phyloP scores from a whole-genome alignment of 2,329 filamentous ascomycete genomes.

The Xenosphaeropsis pyriputrescens region DNA sequence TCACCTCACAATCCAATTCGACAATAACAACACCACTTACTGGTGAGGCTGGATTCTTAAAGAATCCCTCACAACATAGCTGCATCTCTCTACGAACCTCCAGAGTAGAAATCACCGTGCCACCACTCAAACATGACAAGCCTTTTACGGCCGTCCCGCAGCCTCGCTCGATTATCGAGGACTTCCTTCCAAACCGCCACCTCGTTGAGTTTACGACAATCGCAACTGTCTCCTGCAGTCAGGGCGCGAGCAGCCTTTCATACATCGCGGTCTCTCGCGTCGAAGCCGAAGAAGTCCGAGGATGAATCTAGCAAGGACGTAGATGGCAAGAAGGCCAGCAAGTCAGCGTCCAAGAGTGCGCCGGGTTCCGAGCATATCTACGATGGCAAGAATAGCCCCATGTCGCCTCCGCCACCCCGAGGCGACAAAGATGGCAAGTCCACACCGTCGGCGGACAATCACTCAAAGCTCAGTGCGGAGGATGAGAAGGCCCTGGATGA shows the following conservation, averaged over 20 bases:
- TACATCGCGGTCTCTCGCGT: slow-evolving; percentile 12
- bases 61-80: no score
- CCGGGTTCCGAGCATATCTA: slow-evolving; percentile 29
- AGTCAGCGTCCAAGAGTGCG: slow-evolving; percentile 13
- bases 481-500: slow-evolving; percentile 43
- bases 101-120: no score
- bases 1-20: no score
- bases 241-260: slow-evolving; percentile 16
- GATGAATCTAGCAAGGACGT: slow-evolving; percentile 10
- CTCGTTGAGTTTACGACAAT: slow-evolving; percentile 27
- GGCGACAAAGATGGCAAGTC: slow-evolving; percentile 20
- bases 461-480: slow-evolving; percentile 29
- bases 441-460: slow-evolving; percentile 10
- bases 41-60: no score
- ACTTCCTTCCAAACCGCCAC: slow-evolving; percentile 36
- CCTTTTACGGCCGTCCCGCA: slow-evolving; percentile 50
- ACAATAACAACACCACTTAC: no score
- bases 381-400: slow-evolving; percentile 22
- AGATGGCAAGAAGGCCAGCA: slow-evolving; percentile 18
- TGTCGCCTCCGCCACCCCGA: slow-evolving; percentile 17
- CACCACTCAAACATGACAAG: slow-evolving; percentile 42
- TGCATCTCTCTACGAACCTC: no score
- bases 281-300: slow-evolving; percentile 8
- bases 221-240: slow-evolving; percentile 22
- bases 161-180: slow-evolving; percentile 47